Evolutionary conservation across 805 yeast genomes (phyloP).

Genomic region (Allodekkera sacchari): DNA sequence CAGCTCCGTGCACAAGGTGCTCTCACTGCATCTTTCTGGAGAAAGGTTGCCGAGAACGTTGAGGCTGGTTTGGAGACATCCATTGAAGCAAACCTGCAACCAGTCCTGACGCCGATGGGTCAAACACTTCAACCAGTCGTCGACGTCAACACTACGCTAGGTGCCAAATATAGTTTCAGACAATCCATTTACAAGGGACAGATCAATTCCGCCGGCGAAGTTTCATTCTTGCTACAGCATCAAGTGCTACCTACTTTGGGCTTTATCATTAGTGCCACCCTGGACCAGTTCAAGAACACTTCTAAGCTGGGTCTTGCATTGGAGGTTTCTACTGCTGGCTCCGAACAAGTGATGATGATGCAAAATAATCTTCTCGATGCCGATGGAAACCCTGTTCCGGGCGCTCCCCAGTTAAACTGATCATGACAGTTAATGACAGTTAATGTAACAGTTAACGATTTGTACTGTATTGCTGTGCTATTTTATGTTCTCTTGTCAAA

Average conservation of each 20-base stretch:
- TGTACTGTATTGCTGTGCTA: too few relatives aligned
- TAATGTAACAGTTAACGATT: too few relatives aligned
- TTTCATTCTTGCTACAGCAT: constrained; percentile 84
- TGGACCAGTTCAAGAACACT: constrained; percentile 75
- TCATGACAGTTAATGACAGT: too few relatives aligned
- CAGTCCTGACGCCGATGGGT: constrained; percentile 63
- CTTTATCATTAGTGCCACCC: constrained; percentile 78
- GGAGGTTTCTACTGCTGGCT: constrained; percentile 92
- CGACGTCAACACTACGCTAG: constrained; percentile 88
- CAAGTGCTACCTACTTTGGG: constrained; percentile 88
- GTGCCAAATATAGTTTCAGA: constrained; percentile 97
- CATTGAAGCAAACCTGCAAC: constrained; percentile 70
- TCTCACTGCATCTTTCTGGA: constrained; percentile 83
- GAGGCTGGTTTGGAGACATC: constrained; percentile 93
- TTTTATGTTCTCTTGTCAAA: too few relatives aligned
- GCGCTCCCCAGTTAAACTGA: constrained; percentile 49
- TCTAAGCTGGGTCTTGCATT: constrained; percentile 88
- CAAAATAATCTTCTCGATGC: constrained; percentile 80
- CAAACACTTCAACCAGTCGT: constrained; percentile 76
- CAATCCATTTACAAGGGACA: constrained; percentile 94
- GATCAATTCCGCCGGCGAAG: constrained; percentile 85
- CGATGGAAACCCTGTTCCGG: constrained; percentile 80
- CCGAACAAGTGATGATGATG: constrained; percentile 86
- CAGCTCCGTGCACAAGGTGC: constrained; percentile 93
- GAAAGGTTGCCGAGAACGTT: constrained; percentile 84